A percentile compares a stretch with the other conserved stretches of the same genome.
Evolutionary conservation across 352 stramenopile genomes (phyloP).

Genomic region (Blastocystis sp.): DNA sequence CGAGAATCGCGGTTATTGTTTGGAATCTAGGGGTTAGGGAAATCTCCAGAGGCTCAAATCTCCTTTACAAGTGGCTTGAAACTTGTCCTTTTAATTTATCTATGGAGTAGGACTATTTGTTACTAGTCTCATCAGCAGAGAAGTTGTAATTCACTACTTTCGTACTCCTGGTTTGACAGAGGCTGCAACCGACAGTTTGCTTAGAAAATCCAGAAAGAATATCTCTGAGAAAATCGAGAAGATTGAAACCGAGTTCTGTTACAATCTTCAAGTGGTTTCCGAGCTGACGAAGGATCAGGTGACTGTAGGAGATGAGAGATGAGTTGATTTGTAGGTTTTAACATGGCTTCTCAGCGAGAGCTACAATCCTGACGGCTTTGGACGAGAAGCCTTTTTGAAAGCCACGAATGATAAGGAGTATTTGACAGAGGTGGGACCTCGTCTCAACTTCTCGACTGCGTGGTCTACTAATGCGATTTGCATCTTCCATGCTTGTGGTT

Average conservation of each 20-base stretch:
- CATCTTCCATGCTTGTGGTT: slow-evolving; percentile 86
- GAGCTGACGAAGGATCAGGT: slow-evolving; percentile 49
- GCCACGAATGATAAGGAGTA: not conserved
- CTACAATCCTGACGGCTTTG: slow-evolving; percentile 38
- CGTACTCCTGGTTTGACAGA: slow-evolving; percentile 58
- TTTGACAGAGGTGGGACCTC: slow-evolving; percentile 89
- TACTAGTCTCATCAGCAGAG: not conserved
- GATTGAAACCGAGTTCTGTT: slow-evolving; percentile 54
- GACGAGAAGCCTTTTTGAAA: not conserved
- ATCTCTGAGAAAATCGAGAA: slow-evolving; percentile 57
- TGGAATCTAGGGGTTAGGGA: not conserved
- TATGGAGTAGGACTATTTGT: not conserved
- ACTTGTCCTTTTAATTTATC: not conserved
- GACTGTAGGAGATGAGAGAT: not conserved
- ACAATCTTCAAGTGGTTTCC: slow-evolving; percentile 31
- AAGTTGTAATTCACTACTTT: slow-evolving; percentile 62
- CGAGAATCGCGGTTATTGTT: not conserved
- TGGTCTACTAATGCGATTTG: slow-evolving; percentile 93
- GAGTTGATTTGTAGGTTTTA: slow-evolving; percentile 27
- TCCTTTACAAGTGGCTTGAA: not conserved
- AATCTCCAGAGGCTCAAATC: not conserved
- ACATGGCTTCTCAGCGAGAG: slow-evolving; percentile 52
- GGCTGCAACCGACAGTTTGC: slow-evolving; percentile 30
- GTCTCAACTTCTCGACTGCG: slow-evolving; percentile 94
- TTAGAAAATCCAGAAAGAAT: slow-evolving; percentile 40